Base-by-base conservation (phyloP, 2,329 filamentous ascomycete species). In the Alternaria alternata region DNA sequence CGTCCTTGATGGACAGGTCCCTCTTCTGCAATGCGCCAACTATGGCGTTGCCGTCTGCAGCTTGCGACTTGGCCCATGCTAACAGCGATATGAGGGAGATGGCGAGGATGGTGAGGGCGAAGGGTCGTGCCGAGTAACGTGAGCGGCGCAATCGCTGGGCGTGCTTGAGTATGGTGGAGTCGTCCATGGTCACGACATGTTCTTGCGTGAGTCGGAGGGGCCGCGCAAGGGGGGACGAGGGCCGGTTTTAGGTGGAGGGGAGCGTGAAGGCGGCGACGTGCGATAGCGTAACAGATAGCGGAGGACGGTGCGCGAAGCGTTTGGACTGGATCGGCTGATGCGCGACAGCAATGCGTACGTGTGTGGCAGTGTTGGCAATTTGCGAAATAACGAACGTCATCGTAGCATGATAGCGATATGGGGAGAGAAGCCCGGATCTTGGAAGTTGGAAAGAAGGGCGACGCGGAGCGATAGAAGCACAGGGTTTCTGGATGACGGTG, bases 81-180 rank as follows among this genome's bases (percentile, higher is more conserved):
- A 76, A 59, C 53, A 75, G 42, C n/a, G 66, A 56, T 22, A 78
- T 69, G 18, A 71, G 65, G 16, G 69, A 54, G 6, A 78, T 65
- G 34, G 70, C 75, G 55, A 72, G 62, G 36, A 78, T 65, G 11
- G 75, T 78, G 57, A 77, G 74, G 28, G 70, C 70, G 51, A 78
- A 78, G 9, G 76, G 75, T n/a, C 76, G 75, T 49, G 74, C 74
- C 32, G 76, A 78, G 68, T 74, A 78, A 47, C 69, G 72, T 26
- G 68, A 60, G 49, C 74, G 75, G 54, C 65, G 69, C 65, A 68
- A 71, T 67, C 63, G 66, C 59, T 69, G 67, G 41, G 66, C 64
- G 1, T 62, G 62, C 32, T 65, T 47, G 47, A 70, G 53, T 41
- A 67, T 61, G 54, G 67, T 59, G 44, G 59, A 61, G 57, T 63